Conservation (phyloP, 108 stramenopile species). For the Cylindrotheca fusiformis region DNA sequence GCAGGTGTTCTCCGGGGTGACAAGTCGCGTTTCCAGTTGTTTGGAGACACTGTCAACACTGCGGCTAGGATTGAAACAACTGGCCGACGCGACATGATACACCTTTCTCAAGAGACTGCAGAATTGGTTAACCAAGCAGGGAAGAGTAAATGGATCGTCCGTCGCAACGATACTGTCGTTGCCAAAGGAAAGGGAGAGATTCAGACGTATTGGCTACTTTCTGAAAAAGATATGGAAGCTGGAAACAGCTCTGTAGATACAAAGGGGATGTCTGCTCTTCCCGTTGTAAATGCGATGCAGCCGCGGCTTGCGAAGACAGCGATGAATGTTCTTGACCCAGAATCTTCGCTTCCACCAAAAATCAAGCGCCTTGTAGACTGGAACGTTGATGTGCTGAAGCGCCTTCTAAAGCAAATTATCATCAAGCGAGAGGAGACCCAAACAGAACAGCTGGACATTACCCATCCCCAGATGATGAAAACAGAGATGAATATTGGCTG, state of each 20-base stretch:
- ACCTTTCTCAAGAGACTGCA: conserved; percentile 51
- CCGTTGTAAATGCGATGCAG: conserved; percentile 2
- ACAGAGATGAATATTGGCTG: conserved; percentile 15
- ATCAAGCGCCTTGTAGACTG: conserved; percentile 29
- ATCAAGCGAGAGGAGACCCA: conserved; percentile 2
- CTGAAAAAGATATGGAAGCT: not conserved
- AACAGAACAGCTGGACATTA: conserved; percentile 6
- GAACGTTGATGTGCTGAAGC: conserved; percentile 32
- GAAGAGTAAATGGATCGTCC: conserved; percentile 42
- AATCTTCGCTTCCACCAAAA: conserved; percentile 12
- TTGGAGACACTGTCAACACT: conserved; percentile 76
- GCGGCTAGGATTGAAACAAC: conserved; percentile 60
- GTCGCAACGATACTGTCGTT: conserved; percentile 31
- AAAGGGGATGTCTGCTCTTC: not conserved
- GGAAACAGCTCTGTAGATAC: not conserved
- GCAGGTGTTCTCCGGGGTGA: conserved; percentile 54
- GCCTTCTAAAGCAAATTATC: conserved; percentile 19
- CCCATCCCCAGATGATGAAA: conserved; percentile 11
- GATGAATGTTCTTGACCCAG: conserved; percentile 7
- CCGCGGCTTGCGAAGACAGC: conserved; percentile 10
- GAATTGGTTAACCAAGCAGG: conserved; percentile 34
- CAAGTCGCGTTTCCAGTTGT: conserved; percentile 57
- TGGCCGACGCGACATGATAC: conserved; percentile 42
- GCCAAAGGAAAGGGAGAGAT: conserved; percentile 72
- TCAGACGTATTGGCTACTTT: conserved; percentile 52